A percentile compares a stretch with the other conserved stretches of the same genome.
phyloP scores from a whole-genome alignment of 768 basidiomycete species.

The Baorangia bicolor region DNA sequence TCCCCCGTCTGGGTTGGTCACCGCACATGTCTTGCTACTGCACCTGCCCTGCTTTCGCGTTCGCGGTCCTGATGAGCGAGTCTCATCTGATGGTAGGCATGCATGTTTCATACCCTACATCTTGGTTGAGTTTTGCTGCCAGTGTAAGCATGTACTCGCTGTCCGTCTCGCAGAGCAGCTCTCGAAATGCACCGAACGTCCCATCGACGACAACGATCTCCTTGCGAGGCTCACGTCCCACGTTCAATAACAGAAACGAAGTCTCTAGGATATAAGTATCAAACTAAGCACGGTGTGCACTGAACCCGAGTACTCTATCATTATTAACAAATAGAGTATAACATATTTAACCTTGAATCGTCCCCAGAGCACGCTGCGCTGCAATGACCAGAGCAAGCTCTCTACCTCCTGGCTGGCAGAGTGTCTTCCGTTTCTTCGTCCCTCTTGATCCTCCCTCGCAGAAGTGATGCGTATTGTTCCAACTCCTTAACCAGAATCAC shows the following conservation, averaged over 20 bases:
- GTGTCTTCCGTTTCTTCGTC: slow-evolving; percentile 25
- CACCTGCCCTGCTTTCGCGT: slow-evolving; percentile 72
- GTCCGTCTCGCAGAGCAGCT: slow-evolving; percentile 57
- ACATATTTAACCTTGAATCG: slow-evolving; percentile 11
- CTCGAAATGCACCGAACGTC: slow-evolving; percentile 48
- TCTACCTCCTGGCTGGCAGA: slow-evolving; percentile 7
- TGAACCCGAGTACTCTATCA: slow-evolving; percentile 13
- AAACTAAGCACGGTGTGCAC: slow-evolving; percentile 11
- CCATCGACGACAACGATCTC: slow-evolving; percentile 48
- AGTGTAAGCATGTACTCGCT: slow-evolving; percentile 85
- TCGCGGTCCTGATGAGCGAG: slow-evolving; percentile 56
- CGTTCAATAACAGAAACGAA: slow-evolving; percentile 5
- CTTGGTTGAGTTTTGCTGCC: slow-evolving; percentile 1
- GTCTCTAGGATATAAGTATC: slow-evolving; percentile 12
- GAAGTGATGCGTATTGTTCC: slow-evolving; percentile 56
- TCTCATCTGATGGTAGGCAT: slow-evolving; percentile 61
- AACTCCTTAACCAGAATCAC: slow-evolving; percentile 51
- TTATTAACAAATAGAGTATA: slow-evolving; percentile 30
- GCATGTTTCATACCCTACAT: not conserved
- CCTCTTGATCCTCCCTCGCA: slow-evolving; percentile 54
- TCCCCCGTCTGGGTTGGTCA: slow-evolving; percentile 45
- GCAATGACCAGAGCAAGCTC: not conserved
- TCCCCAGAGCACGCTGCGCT: slow-evolving; percentile 10
- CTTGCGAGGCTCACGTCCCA: slow-evolving; percentile 28
- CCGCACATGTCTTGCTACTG: slow-evolving; percentile 54